Conservation (phyloP, 1,139 yeast species). For the Pichia sp. region DNA sequence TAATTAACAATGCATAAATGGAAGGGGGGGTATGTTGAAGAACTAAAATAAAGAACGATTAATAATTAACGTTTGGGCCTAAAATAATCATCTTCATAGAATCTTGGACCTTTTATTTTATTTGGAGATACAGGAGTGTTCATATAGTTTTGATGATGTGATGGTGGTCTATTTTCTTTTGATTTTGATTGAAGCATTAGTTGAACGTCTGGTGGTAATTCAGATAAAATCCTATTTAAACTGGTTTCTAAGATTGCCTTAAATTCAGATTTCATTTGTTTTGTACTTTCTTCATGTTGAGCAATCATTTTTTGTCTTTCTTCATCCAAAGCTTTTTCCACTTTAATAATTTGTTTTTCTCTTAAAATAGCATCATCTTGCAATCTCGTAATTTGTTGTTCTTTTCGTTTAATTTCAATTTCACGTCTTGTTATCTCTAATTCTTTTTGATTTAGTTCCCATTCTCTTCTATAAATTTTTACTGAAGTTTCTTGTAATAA, state of each 20-base stretch:
- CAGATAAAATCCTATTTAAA: slow-evolving; percentile 25
- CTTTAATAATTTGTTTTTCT: slow-evolving; percentile 28
- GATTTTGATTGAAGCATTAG: slow-evolving; percentile 7
- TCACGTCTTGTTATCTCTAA: slow-evolving; percentile 38
- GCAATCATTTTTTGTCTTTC: slow-evolving; percentile 33
- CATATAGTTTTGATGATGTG: slow-evolving; percentile 8
- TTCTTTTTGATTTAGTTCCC: slow-evolving; percentile 53
- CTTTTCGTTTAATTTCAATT: slow-evolving; percentile 42
- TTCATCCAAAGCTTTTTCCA: slow-evolving; percentile 35
- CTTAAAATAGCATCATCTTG: slow-evolving; percentile 21
- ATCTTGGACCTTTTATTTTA: not conserved
- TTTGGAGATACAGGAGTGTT: not conserved
- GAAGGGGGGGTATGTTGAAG: too few species aligned
- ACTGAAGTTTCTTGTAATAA: slow-evolving; percentile 71
- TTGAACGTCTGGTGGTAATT: slow-evolving; percentile 18
- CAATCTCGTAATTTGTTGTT: slow-evolving; percentile 48
- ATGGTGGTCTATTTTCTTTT: slow-evolving; percentile 14
- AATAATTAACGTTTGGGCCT: too few species aligned
- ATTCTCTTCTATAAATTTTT: slow-evolving; percentile 72
- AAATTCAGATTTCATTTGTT: slow-evolving; percentile 55
- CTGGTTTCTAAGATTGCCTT: slow-evolving; percentile 52
- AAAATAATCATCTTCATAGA: too few species aligned
- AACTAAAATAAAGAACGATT: too few species aligned
- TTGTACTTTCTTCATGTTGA: slow-evolving; percentile 52
- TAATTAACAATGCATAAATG: too few species aligned